Conservation (phyloP, 2,329 filamentous ascomycete genomes). For the Fusarium tricinctum region DNA sequence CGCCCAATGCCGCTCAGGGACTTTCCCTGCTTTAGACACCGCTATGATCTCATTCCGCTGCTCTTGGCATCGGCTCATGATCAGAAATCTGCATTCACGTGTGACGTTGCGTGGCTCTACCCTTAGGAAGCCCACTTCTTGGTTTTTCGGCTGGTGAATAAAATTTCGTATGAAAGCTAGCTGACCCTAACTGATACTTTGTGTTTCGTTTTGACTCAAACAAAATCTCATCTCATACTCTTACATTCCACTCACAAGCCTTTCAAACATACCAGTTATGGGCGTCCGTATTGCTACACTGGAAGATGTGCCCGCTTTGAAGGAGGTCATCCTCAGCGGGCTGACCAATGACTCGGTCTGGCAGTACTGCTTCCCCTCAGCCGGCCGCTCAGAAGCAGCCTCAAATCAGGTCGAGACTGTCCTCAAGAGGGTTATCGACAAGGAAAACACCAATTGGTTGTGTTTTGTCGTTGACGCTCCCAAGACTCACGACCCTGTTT, state of each 20-base stretch:
- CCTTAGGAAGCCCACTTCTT: conserved; percentile 25
- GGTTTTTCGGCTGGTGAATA: conserved; percentile 9
- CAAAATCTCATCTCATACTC: neutral
- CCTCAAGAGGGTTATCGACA: conserved; percentile 23
- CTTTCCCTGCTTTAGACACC: conserved; percentile 5
- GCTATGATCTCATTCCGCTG: conserved; percentile 36
- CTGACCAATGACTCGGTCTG: conserved; percentile 34
- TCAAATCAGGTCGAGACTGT: conserved; percentile 29
- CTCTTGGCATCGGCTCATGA: conserved; percentile 39
- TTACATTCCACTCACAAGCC: neutral
- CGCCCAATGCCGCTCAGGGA: conserved; percentile 11
- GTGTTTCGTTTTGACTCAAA: neutral
- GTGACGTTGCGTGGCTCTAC: conserved; percentile 44
- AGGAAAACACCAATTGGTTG: conserved; percentile 32
- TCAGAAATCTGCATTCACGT: conserved; percentile 27
- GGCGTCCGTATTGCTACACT: conserved; percentile 36
- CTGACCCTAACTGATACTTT: conserved; percentile 2
- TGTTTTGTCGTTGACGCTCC: conserved; percentile 34
- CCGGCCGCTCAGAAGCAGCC: conserved; percentile 14
- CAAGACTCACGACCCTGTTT: conserved; percentile 36
- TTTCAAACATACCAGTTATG: conserved; percentile 10
- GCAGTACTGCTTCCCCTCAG: conserved; percentile 34
- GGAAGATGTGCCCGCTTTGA: conserved; percentile 34
- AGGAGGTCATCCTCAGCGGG: conserved; percentile 39
- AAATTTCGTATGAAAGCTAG: conserved; percentile 24